Percentiles rank a stretch among this genome's conserved stretches.
Evolutionary conservation across 2,329 filamentous ascomycete species (phyloP).

Genomic region (Dothideomycetes sp.): DNA sequence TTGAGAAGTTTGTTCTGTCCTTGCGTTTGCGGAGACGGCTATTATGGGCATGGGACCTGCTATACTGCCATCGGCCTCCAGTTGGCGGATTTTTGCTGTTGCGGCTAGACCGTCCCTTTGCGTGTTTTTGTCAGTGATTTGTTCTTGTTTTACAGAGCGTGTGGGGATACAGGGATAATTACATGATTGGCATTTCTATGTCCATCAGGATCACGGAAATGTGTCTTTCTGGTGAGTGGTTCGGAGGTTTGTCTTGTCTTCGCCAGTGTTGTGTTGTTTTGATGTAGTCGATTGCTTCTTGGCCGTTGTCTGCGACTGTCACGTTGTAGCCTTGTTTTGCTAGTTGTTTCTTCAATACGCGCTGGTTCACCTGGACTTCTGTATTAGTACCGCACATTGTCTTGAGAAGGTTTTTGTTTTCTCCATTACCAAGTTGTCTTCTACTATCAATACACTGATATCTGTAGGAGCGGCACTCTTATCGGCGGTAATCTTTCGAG

Average conservation of each 20-base stretch:
- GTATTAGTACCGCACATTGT: too few species aligned
- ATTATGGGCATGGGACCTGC: conserved; percentile 64
- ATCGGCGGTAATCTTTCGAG: background rate
- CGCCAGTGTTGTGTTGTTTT: conserved; percentile 17
- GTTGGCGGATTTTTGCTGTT: conserved; percentile 56
- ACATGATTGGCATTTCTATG: conserved; percentile 75
- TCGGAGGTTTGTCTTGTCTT: background rate
- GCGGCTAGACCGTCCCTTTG: conserved; percentile 60
- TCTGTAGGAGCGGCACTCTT: background rate
- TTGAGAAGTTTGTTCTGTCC: conserved; percentile 62
- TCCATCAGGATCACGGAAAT: conserved; percentile 58
- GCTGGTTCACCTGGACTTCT: conserved; percentile 35
- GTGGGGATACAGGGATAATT: too few species aligned
- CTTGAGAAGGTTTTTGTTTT: too few species aligned
- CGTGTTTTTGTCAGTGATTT: too few species aligned
- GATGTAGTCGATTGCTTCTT: conserved; percentile 28
- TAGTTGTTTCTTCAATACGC: conserved; percentile 32
- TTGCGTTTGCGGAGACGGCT: conserved; percentile 70
- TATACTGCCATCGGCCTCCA: conserved; percentile 54
- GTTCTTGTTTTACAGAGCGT: too few species aligned
- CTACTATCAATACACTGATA: conserved; percentile 17
- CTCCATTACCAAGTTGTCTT: conserved; percentile 34
- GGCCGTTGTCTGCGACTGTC: conserved; percentile 31
- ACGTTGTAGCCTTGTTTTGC: conserved; percentile 28
- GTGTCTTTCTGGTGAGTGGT: background rate